Evolutionary conservation across 371 early-diverging fungal species (phyloP).

Genomic region (Circinella minor): DNA sequence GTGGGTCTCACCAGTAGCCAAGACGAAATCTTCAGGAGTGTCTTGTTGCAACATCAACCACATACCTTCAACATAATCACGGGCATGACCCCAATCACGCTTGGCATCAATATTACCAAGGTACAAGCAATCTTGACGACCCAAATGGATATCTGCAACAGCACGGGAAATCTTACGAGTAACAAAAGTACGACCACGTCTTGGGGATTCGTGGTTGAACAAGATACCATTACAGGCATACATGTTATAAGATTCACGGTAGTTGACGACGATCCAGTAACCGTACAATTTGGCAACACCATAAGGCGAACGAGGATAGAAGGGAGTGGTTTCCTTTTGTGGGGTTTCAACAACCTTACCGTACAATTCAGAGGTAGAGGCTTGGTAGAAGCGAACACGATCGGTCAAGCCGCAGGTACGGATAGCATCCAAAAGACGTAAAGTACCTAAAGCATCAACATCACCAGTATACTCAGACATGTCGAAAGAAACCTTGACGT

Average conservation of each 20-base stretch:
- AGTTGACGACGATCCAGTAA: slow-evolving; percentile 84
- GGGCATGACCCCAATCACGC: slow-evolving; percentile 91
- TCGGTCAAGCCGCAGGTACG: slow-evolving; percentile 78
- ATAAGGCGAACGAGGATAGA: slow-evolving; percentile 88
- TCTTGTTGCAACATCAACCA: slow-evolving; percentile 89
- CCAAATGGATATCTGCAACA: slow-evolving; percentile 79
- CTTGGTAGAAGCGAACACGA: slow-evolving; percentile 84
- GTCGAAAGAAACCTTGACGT: slow-evolving; percentile 89
- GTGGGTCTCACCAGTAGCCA: slow-evolving; percentile 87
- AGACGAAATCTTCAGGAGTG: slow-evolving; percentile 78
- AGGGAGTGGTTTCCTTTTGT: slow-evolving; percentile 86
- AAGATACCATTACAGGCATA: slow-evolving; percentile 87
- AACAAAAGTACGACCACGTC: slow-evolving; percentile 85
- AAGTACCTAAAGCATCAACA: slow-evolving; percentile 85
- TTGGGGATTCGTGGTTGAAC: slow-evolving; percentile 88
- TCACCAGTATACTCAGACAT: slow-evolving; percentile 91
- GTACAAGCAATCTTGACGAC: slow-evolving; percentile 73
- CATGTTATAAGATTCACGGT: slow-evolving; percentile 85
- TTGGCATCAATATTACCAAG: slow-evolving; percentile 86
- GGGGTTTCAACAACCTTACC: slow-evolving; percentile 85
- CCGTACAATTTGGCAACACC: slow-evolving; percentile 89
- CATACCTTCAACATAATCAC: slow-evolving; percentile 90
- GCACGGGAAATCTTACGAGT: slow-evolving; percentile 86
- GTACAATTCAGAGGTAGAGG: slow-evolving; percentile 81
- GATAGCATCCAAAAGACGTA: slow-evolving; percentile 83